phyloP scores from a whole-genome alignment of 2,329 filamentous ascomycete genomes.

The Sclerotinia sclerotiorum region DNA sequence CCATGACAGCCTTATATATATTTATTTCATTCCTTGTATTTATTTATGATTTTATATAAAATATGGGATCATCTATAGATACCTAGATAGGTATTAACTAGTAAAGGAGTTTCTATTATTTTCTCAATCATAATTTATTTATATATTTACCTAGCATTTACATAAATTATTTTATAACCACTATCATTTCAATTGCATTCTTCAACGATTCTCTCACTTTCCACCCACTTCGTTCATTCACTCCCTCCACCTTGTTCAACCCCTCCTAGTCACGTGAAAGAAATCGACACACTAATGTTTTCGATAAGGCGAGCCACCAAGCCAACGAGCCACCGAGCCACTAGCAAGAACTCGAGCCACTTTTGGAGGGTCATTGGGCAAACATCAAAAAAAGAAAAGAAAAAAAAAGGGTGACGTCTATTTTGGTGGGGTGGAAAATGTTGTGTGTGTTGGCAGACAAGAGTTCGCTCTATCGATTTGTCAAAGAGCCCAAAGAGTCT shows the following conservation, averaged over 20 bases:
- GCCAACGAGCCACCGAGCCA: not conserved
- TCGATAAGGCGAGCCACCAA: conserved; percentile 2
- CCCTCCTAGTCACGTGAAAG: not conserved
- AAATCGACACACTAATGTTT: not conserved
- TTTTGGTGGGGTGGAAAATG: not conserved
- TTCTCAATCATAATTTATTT: too few species aligned
- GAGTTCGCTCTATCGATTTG: not conserved
- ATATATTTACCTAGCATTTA: too few species aligned
- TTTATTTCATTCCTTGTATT: too few species aligned
- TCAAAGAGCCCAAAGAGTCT: not conserved
- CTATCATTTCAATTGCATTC: too few species aligned
- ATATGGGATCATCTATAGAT: too few species aligned
- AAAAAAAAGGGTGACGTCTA: not conserved
- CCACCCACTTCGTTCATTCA: not conserved
- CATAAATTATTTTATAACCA: too few species aligned
- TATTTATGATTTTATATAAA: too few species aligned
- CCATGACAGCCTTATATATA: not conserved
- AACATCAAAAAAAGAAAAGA: not conserved
- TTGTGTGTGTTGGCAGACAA: not conserved
- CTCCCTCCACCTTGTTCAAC: not conserved
- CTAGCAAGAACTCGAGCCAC: not conserved
- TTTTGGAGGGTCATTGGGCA: not conserved
- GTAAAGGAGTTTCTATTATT: too few species aligned
- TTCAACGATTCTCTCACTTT: not conserved
- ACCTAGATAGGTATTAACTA: too few species aligned